phyloP scores from a whole-genome alignment of 805 yeast genomes.

The Candida railenensis region DNA sequence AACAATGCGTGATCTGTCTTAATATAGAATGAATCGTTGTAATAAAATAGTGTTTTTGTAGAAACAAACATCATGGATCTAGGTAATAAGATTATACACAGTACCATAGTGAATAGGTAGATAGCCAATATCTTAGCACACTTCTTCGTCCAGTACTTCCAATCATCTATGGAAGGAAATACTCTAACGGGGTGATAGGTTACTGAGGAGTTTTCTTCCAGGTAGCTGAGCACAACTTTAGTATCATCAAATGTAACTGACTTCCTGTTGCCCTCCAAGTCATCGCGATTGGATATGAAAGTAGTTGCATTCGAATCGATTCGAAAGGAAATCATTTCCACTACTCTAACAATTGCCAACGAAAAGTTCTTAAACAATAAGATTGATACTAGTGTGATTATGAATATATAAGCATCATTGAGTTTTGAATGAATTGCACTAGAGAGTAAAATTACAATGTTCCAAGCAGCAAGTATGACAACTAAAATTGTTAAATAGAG shows the following conservation, averaged over 20 bases:
- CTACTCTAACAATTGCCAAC: neutral
- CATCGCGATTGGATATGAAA: neutral
- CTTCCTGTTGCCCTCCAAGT: slow-evolving; percentile 8
- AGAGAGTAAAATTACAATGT: neutral
- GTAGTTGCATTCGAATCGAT: neutral
- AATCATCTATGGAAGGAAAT: neutral
- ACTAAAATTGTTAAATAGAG: neutral
- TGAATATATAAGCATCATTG: neutral
- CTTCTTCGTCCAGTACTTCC: neutral
- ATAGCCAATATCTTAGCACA: slow-evolving; percentile 10
- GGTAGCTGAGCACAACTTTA: slow-evolving; percentile 13
- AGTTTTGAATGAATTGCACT: neutral
- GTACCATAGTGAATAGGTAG: slow-evolving; percentile 4
- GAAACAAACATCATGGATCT: neutral
- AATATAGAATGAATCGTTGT: neutral
- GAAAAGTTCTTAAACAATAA: neutral
- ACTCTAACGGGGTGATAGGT: slow-evolving; percentile 1
- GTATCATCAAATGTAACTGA: slow-evolving; percentile 18
- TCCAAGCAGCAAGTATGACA: neutral
- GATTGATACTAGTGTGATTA: neutral
- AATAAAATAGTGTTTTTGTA: neutral
- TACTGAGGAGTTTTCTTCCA: slow-evolving; percentile 6
- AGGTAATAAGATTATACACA: neutral
- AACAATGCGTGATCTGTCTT: slow-evolving; percentile 2
- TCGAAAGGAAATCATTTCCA: neutral